These are phyloP conservation scores for Flagelloscypha sp. DNA, from an alignment of 768 basidiomycete genomes.

Conservation along the genomic window DNA sequence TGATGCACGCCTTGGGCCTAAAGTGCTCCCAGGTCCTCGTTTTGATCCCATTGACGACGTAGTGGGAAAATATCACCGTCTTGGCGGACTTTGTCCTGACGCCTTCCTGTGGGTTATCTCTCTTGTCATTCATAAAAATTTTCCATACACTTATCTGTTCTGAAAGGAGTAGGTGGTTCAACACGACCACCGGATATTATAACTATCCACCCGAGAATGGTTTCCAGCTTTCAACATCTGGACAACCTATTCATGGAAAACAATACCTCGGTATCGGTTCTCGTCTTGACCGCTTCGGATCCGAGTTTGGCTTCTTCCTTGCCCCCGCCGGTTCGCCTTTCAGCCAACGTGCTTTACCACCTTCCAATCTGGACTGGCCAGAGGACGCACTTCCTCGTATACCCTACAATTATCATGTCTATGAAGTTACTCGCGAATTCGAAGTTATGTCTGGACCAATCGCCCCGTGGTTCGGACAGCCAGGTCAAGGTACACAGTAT, in stretches of 20 bases:
- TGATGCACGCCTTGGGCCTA: constrained; percentile 6
- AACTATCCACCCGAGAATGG: not conserved
- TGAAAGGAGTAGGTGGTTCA: no score
- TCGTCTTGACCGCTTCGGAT: constrained; percentile 10
- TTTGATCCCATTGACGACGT: not conserved
- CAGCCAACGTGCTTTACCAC: constrained; percentile 10
- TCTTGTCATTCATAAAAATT: no score
- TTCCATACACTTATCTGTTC: no score
- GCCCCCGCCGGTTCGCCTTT: constrained; percentile 8
- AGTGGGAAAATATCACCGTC: constrained; percentile 4
- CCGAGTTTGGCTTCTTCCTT: constrained; percentile 3
- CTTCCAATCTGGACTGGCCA: constrained; percentile 2
- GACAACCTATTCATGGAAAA: constrained; percentile 5
- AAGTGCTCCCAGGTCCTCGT: constrained; percentile 3
- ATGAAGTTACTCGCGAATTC: constrained; percentile 9
- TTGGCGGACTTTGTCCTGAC: constrained; percentile 9
- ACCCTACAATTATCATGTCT: constrained; percentile 7
- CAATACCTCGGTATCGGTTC: constrained; percentile 5
- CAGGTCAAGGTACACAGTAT: constrained; percentile 14
- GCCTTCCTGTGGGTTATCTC: constrained; percentile 6
- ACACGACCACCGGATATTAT: not conserved
- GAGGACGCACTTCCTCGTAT: not conserved
- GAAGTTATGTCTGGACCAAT: constrained; percentile 8
- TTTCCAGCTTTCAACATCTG: constrained; percentile 5
- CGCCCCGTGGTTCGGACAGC: constrained; percentile 10